Conservation (phyloP, 1,139 yeast species). For the Candida sojae region DNA sequence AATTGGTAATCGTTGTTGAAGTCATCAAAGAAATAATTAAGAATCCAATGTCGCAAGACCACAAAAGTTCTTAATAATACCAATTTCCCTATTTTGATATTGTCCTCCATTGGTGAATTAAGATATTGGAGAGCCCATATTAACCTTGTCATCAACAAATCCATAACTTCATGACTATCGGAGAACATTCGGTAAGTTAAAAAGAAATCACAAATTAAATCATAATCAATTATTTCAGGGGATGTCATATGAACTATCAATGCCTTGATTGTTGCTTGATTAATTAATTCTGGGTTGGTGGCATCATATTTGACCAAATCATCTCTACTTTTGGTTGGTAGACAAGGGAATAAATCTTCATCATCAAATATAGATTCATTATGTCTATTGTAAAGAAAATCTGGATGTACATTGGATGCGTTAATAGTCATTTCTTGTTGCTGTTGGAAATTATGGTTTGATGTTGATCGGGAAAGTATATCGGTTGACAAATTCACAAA, state of each 20-base stretch:
- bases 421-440: constrained; percentile 11
- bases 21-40: constrained; percentile 75
- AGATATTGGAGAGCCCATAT: constrained; percentile 67
- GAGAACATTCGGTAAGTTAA: constrained; percentile 78
- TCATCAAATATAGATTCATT: constrained; percentile 47
- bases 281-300: constrained; percentile 32
- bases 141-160: constrained; percentile 62
- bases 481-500: constrained; percentile 3
- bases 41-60: constrained; percentile 83
- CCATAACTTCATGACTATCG: constrained; percentile 56
- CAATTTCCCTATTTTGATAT: constrained; percentile 59
- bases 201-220: constrained; percentile 80
- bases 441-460: constrained; percentile 9
- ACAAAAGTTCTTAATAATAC: constrained; percentile 86
- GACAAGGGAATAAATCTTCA: constrained; percentile 34
- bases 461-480: constrained; percentile 11
- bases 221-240: constrained; percentile 77
- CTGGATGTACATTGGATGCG: constrained; percentile 15
- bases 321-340: constrained; percentile 18
- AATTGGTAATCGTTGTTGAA: constrained; percentile 50
- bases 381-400: constrained; percentile 37
- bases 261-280: constrained; percentile 50
- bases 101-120: constrained; percentile 32
- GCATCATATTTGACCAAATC: constrained; percentile 40
- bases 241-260: constrained; percentile 75